phyloP scores from a whole-genome alignment of 116 monocot species.

The Cymodocea nodosa region DNA sequence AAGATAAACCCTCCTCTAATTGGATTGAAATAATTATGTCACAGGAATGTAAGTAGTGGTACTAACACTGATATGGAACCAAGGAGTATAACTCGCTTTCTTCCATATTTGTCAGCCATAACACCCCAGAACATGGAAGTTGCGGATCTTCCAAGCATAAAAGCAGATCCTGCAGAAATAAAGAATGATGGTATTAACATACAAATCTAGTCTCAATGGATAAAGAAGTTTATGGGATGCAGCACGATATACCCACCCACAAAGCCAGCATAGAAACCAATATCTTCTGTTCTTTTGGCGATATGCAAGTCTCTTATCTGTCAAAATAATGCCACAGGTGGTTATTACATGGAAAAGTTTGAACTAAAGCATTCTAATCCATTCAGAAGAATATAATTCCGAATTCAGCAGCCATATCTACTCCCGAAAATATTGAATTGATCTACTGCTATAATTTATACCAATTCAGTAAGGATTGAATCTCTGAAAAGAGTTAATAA shows the following conservation, averaged over 20 bases:
- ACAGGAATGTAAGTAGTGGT: neutral
- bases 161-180: neutral
- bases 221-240: too few species aligned
- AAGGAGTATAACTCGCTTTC: slow-evolving; percentile 61
- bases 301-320: slow-evolving; percentile 46
- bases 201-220: neutral
- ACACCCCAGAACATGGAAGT: slow-evolving; percentile 66
- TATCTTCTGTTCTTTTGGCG: slow-evolving; percentile 49
- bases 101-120: slow-evolving; percentile 57
- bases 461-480: too few species aligned
- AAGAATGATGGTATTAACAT: neutral
- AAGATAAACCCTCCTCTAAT: neutral
- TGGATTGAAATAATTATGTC: too few species aligned
- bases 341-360: neutral
- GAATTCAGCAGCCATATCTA: too few species aligned
- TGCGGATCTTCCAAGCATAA: slow-evolving; percentile 56
- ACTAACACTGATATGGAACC: slow-evolving; percentile 40
- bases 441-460: too few species aligned
- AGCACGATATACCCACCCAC: slow-evolving; percentile 18
- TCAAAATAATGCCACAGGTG: neutral
- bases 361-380: neutral
- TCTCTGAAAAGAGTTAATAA: too few species aligned
- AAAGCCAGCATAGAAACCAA: slow-evolving; percentile 69
- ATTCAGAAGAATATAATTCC: too few species aligned
- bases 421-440: too few species aligned